Evolutionary conservation across 495 filamentous ascomycete species (phyloP).

Genomic region (Pyrenopolyporus hunteri): DNA sequence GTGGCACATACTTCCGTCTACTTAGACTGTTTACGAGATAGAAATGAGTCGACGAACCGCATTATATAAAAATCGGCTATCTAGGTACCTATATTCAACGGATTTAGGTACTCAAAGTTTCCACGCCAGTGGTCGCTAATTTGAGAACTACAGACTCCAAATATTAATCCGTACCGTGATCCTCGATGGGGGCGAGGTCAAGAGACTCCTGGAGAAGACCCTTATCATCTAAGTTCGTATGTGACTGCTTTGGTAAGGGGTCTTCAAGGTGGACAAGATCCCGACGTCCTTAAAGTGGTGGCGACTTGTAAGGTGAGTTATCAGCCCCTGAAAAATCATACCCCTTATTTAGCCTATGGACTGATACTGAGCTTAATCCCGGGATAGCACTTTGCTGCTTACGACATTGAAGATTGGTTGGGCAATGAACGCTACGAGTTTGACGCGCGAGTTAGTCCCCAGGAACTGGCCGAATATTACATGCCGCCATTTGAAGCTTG

Average conservation of each 20-base stretch:
- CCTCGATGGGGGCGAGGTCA: constrained; percentile 65
- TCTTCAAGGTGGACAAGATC: constrained; percentile 59
- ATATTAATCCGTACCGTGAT: constrained; percentile 67
- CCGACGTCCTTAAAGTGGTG: constrained; percentile 51
- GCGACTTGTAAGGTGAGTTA: constrained; percentile 56
- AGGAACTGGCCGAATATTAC: constrained; percentile 63
- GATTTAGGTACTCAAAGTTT: no score
- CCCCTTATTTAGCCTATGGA: neutral
- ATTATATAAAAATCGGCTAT: no score
- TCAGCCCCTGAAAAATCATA: neutral
- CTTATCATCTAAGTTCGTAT: constrained; percentile 59
- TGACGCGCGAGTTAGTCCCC: constrained; percentile 57
- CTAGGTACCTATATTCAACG: no score
- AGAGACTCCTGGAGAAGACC: constrained; percentile 69
- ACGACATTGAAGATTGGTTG: constrained; percentile 64
- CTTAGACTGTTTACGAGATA: no score
- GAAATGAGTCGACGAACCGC: no score
- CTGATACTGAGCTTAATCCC: neutral
- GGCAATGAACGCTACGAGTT: constrained; percentile 59
- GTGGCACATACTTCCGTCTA: no score
- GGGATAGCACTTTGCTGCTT: constrained; percentile 60
- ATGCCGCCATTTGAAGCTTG: constrained; percentile 56
- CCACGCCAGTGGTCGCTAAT: constrained; percentile 1
- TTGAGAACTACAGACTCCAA: constrained; percentile 49
- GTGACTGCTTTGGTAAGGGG: constrained; percentile 63